Percentiles rank a stretch among this genome's conserved stretches.
Conservation (phyloP, 192 early-diverging fungal species). For the Podila epigama region DNA sequence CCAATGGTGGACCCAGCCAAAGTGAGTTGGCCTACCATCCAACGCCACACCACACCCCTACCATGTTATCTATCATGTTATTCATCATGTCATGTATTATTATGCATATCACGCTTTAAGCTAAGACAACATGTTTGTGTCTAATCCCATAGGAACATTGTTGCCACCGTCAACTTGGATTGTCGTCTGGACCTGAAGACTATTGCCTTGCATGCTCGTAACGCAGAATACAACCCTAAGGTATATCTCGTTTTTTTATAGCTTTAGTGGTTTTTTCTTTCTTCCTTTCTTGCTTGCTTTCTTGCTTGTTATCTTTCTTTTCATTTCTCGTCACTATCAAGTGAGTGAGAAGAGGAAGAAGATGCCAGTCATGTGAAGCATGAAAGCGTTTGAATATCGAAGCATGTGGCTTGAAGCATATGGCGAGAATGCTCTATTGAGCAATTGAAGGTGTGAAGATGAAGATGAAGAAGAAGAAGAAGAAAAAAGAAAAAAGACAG, state of each 20-base stretch:
- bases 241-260: conserved; percentile 57
- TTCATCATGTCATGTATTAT: not conserved
- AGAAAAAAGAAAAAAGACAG: conserved; percentile 3
- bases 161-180: conserved; percentile 98
- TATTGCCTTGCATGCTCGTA: conserved; percentile 98
- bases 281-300: no score
- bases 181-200: conserved; percentile 97
- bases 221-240: conserved; percentile 99
- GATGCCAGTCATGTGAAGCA: no score
- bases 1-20: no score
- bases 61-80: not conserved
- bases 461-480: not conserved
- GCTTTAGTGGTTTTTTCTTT: not conserved
- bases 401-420: not conserved
- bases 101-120: conserved; percentile 1
- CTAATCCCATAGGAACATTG: conserved; percentile 82
- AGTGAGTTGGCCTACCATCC: no score
- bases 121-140: conserved; percentile 3
- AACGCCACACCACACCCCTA: no score
- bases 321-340: no score
- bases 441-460: not conserved
- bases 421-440: no score
- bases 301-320: no score
- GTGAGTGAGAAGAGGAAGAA: no score
- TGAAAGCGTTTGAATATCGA: no score